Base-by-base conservation (phyloP, 1,139 yeast species). In the Pichia sp. region DNA sequence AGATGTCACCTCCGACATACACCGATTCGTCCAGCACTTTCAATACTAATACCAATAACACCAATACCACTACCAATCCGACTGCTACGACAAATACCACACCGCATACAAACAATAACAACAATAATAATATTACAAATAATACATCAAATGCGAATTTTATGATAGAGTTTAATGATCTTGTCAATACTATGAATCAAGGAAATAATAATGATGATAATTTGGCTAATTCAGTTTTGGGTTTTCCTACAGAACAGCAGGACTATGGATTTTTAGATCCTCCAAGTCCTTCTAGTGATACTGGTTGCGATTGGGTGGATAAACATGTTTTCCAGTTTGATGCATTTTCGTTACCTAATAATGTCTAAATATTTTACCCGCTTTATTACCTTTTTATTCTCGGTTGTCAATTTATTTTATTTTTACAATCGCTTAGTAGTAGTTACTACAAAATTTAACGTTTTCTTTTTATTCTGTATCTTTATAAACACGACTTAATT, bases 241-340 rank as follows among this genome's bases (percentile, higher is more conserved):
- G 44, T 5, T 45, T 48, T 12, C 37, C 46, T 10, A 3, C 42
- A 12, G 47, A 45, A 6, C 20, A 39, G 4, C 49, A 43, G 22
- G 41, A 48, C 22, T 45, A 43, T 30, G 51, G 42, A 16, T 47
- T 49, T 35, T 35, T 49, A 12, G 47, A 47, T n/a, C 56, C 59
- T 1, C 35, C 55, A 31, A 66, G 71, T n/a, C 74, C 76, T 6
- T 55, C 62, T 8, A 66, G 73, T 11, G 77, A 72, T 39, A 71
- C 77, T 3, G 78, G 78, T 1, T 73, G 78, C 62, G 74, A 72
- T 50, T 73, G 78, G 77, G 71, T 73, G 37, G 78, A 73, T 53
- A 73, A 71, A 45, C 61, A 65, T 42, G 62, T 59, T 33, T 67
- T 67, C 36, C 65, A 61, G 32, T 61, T 61, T 51, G 66, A 60